Conservation (phyloP, 257 asterid species). For the Solanum neorickii region DNA sequence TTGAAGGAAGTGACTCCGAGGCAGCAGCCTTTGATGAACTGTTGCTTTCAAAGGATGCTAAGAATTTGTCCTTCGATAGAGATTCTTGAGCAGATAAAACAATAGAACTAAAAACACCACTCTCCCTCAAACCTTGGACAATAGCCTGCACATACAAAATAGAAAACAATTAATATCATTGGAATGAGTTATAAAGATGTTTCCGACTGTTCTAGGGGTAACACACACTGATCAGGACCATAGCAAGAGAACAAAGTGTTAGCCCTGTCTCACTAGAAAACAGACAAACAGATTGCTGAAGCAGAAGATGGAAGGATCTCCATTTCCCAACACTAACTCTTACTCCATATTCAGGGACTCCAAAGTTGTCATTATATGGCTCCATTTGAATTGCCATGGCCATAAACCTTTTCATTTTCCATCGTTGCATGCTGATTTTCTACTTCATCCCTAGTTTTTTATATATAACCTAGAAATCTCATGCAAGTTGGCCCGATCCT, state of each 20-base stretch:
- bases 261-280: not conserved
- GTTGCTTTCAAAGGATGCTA: slow-evolving; percentile 51
- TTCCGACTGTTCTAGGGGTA: not conserved
- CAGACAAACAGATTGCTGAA: not conserved
- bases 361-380: not conserved
- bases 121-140: slow-evolving; percentile 81
- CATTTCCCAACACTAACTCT: not conserved
- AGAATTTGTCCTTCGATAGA: slow-evolving; percentile 47
- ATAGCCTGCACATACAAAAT: slow-evolving; percentile 37
- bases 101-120: slow-evolving; percentile 60
- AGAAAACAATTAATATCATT: not conserved
- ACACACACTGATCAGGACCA: not conserved
- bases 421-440: not conserved
- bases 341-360: not conserved
- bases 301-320: not conserved
- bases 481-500: not conserved
- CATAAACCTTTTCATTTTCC: not conserved
- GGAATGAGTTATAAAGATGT: not conserved
- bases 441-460: not conserved
- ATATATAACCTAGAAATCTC: not conserved
- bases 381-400: not conserved
- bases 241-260: not conserved
- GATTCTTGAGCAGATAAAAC: slow-evolving; percentile 51
- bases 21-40: slow-evolving; percentile 45
- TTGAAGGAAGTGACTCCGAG: slow-evolving; percentile 38